Percentiles rank a stretch among this genome's conserved stretches.
phyloP scores from a whole-genome alignment of 768 basidiomycete species.

The Kwoniella bestiolae region DNA sequence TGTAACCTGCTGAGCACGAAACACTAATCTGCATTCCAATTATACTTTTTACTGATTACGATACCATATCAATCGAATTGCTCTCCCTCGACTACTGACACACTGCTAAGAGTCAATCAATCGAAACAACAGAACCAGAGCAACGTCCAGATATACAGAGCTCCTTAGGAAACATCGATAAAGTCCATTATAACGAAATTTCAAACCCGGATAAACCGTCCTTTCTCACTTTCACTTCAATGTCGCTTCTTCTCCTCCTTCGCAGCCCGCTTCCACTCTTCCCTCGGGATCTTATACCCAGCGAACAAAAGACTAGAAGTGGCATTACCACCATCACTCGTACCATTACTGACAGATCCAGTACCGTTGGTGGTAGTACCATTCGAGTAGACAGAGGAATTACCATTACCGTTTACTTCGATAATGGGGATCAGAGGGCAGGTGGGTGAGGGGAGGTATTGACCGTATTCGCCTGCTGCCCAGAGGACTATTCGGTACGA shows the following conservation, averaged over 20 bases:
- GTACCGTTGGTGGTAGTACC: constrained; percentile 19
- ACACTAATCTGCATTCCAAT: no score
- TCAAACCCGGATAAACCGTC: not conserved
- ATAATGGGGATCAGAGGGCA: constrained; percentile 54
- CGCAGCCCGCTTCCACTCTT: not conserved
- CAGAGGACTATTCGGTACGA: constrained; percentile 50
- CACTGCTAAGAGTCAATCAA: no score
- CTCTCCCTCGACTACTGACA: no score
- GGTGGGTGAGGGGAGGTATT: constrained; percentile 51
- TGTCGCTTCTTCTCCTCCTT: not conserved
- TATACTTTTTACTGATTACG: no score
- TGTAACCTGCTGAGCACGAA: no score
- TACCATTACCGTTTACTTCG: constrained; percentile 38
- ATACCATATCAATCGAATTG: no score
- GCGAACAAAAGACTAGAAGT: constrained; percentile 24
- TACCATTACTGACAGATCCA: constrained; percentile 6
- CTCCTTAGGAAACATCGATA: not conserved
- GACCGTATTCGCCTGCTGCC: constrained; percentile 53
- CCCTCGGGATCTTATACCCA: constrained; percentile 32
- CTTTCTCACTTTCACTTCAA: constrained; percentile 1
- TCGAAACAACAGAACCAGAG: no score
- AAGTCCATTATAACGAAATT: constrained; percentile 5
- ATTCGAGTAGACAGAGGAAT: constrained; percentile 14
- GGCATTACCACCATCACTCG: constrained; percentile 6
- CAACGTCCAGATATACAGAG: no score